Conservation (phyloP, 495 filamentous ascomycete species). For the Parathielavia appendiculata region DNA sequence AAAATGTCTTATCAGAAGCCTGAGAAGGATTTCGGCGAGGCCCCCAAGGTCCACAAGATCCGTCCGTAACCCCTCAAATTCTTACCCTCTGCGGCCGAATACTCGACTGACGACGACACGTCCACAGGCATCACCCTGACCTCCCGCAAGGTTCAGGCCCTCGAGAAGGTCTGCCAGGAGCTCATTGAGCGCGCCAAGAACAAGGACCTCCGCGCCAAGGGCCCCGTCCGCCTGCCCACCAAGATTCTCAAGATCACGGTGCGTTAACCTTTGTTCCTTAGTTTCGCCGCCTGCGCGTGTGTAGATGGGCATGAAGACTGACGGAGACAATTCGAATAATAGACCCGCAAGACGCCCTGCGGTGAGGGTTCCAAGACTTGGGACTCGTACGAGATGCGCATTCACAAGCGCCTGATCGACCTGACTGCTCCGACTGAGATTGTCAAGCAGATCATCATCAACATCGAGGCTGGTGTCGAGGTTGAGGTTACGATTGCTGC, state of each 20-base stretch:
- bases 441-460: constrained; percentile 99
- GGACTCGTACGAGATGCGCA: constrained; percentile 98
- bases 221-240: constrained; percentile 96
- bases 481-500: constrained; percentile 99
- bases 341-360: constrained; percentile 70
- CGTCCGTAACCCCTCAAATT: background rate
- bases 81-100: background rate
- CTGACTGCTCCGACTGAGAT: constrained; percentile 97
- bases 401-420: constrained; percentile 85
- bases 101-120: constrained; percentile 3
- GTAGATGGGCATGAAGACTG: background rate
- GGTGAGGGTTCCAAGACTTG: constrained; percentile 99
- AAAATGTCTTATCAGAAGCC: constrained; percentile 94
- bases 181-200: constrained; percentile 97
- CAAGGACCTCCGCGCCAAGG: constrained; percentile 98
- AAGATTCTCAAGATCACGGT: constrained; percentile 89
- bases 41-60: constrained; percentile 33
- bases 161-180: constrained; percentile 98
- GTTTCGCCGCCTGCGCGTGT: too few species aligned
- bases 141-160: constrained; percentile 81
- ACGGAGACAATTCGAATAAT: constrained; percentile 2
- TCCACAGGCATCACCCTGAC: constrained; percentile 85
- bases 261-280: constrained; percentile 24
- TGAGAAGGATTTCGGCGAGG: constrained; percentile 80
- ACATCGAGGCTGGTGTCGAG: constrained; percentile 99